Evolutionary conservation across 257 asterid genomes (phyloP).

Genomic region (Jacaranda mimosifolia): DNA sequence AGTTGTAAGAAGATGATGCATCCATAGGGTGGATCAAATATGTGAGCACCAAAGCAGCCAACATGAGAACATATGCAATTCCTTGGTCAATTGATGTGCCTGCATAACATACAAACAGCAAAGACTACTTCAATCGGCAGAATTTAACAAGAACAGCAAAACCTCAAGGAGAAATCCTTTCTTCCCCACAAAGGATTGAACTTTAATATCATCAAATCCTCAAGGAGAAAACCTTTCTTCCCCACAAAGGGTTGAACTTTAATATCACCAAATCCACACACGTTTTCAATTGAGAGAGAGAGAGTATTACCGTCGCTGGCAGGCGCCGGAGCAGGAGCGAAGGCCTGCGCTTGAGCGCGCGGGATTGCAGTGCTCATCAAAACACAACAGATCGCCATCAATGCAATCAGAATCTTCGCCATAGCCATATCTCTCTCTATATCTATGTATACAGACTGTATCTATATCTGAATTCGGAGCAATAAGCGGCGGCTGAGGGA

Average conservation of each 20-base stretch:
- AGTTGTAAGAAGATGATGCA: slow-evolving; percentile 37
- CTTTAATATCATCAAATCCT: background rate
- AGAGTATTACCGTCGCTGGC: slow-evolving; percentile 46
- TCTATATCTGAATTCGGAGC: no score
- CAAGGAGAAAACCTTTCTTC: no score
- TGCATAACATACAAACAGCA: slow-evolving; percentile 21
- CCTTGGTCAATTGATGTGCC: slow-evolving; percentile 52
- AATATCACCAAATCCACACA: background rate
- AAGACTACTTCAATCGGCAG: no score
- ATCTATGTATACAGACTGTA: background rate
- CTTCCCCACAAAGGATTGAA: no score
- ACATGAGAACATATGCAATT: slow-evolving; percentile 47
- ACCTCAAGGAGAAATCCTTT: no score
- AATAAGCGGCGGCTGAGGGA: background rate
- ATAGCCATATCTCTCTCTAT: background rate
- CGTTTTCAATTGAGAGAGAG: slow-evolving; percentile 1
- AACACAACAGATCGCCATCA: slow-evolving; percentile 33
- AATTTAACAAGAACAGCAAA: no score
- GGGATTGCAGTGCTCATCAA: slow-evolving; percentile 27
- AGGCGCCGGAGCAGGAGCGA: slow-evolving; percentile 54
- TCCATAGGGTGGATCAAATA: slow-evolving; percentile 46
- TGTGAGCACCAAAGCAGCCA: slow-evolving; percentile 46
- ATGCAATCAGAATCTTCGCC: slow-evolving; percentile 23
- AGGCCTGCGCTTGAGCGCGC: slow-evolving; percentile 39
- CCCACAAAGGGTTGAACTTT: no score